A percentile compares a stretch with the other conserved stretches of the same genome.
phyloP scores from a whole-genome alignment of 2,329 filamentous ascomycete genomes.

The Akanthomyces lecanii region DNA sequence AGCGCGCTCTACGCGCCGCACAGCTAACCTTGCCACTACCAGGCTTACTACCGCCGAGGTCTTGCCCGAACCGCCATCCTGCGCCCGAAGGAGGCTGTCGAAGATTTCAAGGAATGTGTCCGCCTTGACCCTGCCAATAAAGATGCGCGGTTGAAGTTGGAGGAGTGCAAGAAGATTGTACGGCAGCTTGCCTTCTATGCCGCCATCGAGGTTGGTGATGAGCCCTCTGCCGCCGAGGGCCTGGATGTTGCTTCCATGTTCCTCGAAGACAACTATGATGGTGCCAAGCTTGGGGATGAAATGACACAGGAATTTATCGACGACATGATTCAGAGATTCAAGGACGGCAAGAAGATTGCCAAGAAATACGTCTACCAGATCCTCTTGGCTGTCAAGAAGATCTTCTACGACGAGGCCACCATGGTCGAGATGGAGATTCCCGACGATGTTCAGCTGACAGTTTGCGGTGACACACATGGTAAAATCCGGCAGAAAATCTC shows the following conservation, averaged over 20 bases:
- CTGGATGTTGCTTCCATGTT: slow-evolving; percentile 82
- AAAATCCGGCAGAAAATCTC: slow-evolving; percentile 28
- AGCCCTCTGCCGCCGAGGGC: slow-evolving; percentile 86
- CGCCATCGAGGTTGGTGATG: slow-evolving; percentile 89
- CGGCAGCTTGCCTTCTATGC: slow-evolving; percentile 89
- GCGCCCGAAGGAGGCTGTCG: slow-evolving; percentile 78
- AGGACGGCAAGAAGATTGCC: slow-evolving; percentile 90
- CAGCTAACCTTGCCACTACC: slow-evolving; percentile 11
- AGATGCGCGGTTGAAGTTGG: slow-evolving; percentile 83
- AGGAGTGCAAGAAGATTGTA: slow-evolving; percentile 92
- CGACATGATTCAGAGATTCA: slow-evolving; percentile 96
- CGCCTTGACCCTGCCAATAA: slow-evolving; percentile 84
- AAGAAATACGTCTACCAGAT: slow-evolving; percentile 98
- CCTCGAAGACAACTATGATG: slow-evolving; percentile 82
- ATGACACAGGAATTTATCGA: slow-evolving; percentile 98
- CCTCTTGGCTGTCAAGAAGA: slow-evolving; percentile 79
- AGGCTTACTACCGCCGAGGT: slow-evolving; percentile 94
- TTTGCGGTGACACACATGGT: slow-evolving; percentile 97
- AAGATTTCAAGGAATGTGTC: slow-evolving; percentile 88
- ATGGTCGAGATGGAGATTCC: slow-evolving; percentile 92
- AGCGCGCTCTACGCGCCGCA: too few species aligned
- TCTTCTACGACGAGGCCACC: slow-evolving; percentile 88
- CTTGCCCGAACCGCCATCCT: slow-evolving; percentile 89
- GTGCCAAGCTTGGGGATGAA: slow-evolving; percentile 66
- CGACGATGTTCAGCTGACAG: slow-evolving; percentile 74